Evolutionary conservation across 129 eudicot species (phyloP), one percentile per base, ranked within the genome.

Genomic region (Logfia minima): DNA sequence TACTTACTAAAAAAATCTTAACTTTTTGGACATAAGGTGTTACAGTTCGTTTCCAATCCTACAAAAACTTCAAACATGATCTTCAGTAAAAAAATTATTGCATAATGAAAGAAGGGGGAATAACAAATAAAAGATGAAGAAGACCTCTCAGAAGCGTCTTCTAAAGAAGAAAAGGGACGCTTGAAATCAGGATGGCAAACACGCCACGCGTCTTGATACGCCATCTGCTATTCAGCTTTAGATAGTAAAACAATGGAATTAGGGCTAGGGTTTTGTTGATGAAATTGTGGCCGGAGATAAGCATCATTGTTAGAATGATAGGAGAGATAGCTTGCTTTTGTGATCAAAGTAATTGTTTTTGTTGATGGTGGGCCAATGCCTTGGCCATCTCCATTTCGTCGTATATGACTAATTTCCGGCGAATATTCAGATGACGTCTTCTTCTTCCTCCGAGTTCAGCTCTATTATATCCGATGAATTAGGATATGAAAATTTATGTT

Each of bases 151-250:
- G 96, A 92, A 21, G 98, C 98, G 43, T 92, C 96, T 75, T 90
- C 87, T 28, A 92, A 87, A 70, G 96, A 90, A 39, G 96, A 63
- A 66, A 92, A 92, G 17, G 96, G 93, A n/a, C 92, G 90, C 71
- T 85, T 92, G 83, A 84, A 86, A 37, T 92, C 98, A 19, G 98
- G 98, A 78, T 92, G 96, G 18, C 98, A 92, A 76, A 92, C 98
- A 21, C 84, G 85, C 93, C 90, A 88, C 39, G 96, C 96, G 39
- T 92, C 98, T 79, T 92, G 90, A 67, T 88, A 92, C 11, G 98
- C 90, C 87, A 90, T 79, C 66, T 85, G 98, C 55, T 83, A 70
- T 84, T 87, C 22, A 53, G 21, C 22, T 18, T 53, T 53, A 17
- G 60, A 53, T 53, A 8, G 51, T 41, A 9, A 8, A 8, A 0